Evolutionary conservation across 2,329 filamentous ascomycete species (phyloP), one percentile per base, ranked within the genome.

Genomic region (Tolypocladium ovalisporum): DNA sequence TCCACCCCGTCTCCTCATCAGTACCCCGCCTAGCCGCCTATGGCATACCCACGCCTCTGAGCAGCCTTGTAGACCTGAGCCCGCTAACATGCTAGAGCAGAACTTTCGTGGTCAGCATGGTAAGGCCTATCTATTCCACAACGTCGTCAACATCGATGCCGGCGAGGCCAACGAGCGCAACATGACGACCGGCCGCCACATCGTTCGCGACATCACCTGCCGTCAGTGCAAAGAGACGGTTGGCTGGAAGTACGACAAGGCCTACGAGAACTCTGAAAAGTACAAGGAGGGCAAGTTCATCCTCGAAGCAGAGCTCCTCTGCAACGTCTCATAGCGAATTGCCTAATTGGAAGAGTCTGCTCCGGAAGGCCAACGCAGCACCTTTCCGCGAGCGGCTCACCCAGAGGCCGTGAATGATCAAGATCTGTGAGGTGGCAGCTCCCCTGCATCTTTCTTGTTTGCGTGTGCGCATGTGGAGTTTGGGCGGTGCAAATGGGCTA

Each of bases 271-370:
- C 37, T 86, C 81, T 62, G 93, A 99, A 81, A 96, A 96, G 76
- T 99, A 99, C 76, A 99, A 99, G 78, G 94, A 99, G 79, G 92
- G 91, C 57, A 99, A 97, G 76, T 97, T 89, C 71, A 99, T 99
- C 59, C 80, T 99, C 58, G 93, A 97, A 77, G 89, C 89, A 36
- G 92, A 96, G 76, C 75, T 97, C 62, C 79, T 97, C 42, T 93
- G 89, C 73, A 86, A 85, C 64, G 91, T 97, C 60, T 82, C 77
- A 12, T 59, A 55, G 54, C 54, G n/a, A 32, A 12, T 10, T 29
- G 37, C 39, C 24, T 2, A 9, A 12, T 34, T 12, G 47, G n/a
- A n/a, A 22, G 2, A 34, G 27, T 13, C 17, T 17, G 8, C 44
- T 8, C 29, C 15, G 29, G 29, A 5, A 24, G 47, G 17, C 47